phyloP scores from a whole-genome alignment of 2,329 filamentous ascomycete species.

The Colletotrichum sp. region DNA sequence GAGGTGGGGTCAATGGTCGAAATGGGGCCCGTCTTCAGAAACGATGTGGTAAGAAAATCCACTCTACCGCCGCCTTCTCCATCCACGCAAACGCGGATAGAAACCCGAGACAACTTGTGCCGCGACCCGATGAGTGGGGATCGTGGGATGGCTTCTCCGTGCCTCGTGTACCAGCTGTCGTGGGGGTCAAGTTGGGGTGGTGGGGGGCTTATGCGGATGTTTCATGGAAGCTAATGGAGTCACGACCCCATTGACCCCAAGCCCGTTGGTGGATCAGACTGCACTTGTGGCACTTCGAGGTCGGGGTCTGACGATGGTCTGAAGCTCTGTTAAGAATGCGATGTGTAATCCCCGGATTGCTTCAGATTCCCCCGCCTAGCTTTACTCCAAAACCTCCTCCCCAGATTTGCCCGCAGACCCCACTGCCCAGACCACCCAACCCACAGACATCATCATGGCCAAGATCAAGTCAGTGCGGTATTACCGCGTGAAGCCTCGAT shows the following conservation, averaged over 20 bases:
- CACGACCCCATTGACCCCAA: neutral
- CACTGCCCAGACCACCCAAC: neutral
- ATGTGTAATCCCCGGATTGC: neutral
- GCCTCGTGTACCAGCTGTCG: neutral
- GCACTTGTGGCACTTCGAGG: neutral
- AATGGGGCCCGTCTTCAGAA: neutral
- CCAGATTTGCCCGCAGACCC: neutral
- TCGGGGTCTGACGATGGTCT: neutral
- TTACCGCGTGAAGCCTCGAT: slow-evolving; percentile 70
- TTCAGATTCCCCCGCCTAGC: neutral
- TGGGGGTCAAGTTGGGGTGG: slow-evolving; percentile 7
- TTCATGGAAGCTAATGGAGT: neutral
- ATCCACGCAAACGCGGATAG: neutral
- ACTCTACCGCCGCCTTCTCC: neutral
- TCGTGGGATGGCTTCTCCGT: neutral
- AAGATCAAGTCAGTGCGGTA: slow-evolving; percentile 67
- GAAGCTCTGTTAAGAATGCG: slow-evolving; percentile 7
- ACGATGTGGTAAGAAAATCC: neutral
- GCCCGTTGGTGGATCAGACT: neutral
- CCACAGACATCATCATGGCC: slow-evolving; percentile 20
- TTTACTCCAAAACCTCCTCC: neutral
- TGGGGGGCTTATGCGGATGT: neutral
- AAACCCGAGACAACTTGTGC: neutral
- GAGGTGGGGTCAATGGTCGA: neutral
- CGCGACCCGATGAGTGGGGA: neutral